Conservation (phyloP, 306 rosid species). For the Rubus parviflorus region DNA sequence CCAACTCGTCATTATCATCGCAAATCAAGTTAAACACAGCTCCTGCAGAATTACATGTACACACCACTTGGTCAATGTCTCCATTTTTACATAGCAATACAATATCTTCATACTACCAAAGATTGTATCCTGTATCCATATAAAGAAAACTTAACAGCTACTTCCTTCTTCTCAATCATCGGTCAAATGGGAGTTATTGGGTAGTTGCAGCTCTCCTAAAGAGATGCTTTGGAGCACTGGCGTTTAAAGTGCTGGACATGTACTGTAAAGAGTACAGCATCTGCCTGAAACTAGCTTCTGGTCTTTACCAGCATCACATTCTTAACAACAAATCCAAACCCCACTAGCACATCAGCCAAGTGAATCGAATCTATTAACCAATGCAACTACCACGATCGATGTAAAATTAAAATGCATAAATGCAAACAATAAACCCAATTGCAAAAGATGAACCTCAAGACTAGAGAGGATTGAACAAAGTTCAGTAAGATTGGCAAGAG, state of each 20-base stretch:
- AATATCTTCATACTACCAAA: neutral
- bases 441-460: neutral
- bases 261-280: neutral
- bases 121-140: neutral
- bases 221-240: neutral
- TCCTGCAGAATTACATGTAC: constrained; percentile 20
- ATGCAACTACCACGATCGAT: neutral
- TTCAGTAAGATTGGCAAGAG: neutral
- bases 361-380: neutral
- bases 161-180: neutral
- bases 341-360: neutral
- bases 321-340: neutral
- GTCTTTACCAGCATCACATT: neutral
- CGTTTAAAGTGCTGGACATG: neutral
- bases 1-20: constrained; percentile 16
- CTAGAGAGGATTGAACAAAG: neutral
- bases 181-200: neutral
- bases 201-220: neutral
- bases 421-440: neutral
- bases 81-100: neutral
- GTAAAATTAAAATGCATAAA: neutral
- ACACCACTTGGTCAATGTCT: constrained; percentile 5
- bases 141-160: neutral
- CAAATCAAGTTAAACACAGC: constrained; percentile 28
- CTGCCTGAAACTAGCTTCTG: neutral